Evolutionary conservation across 345 rosid species (phyloP).

Genomic region (Abelmoschus esculentus): DNA sequence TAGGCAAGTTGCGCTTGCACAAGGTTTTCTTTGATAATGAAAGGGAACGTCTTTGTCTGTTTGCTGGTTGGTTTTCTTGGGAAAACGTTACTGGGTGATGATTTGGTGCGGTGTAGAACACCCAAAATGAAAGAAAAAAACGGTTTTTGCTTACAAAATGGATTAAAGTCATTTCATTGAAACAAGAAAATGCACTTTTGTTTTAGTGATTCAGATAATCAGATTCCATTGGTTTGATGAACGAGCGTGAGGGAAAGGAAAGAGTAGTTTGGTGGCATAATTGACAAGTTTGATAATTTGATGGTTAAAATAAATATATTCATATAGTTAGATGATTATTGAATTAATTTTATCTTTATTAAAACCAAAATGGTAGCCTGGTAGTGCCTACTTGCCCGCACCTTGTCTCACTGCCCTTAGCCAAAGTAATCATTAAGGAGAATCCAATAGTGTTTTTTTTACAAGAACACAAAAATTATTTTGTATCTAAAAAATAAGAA

Average conservation of each 20-base stretch:
- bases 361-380: background rate
- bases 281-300: no score
- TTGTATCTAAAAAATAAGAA: no score
- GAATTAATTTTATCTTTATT: background rate
- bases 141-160: no score
- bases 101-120: background rate
- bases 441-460: no score
- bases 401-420: background rate
- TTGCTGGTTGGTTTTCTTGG: background rate
- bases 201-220: background rate
- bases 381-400: background rate
- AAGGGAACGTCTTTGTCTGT: background rate
- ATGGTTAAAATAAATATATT: no score
- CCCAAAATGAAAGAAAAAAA: no score
- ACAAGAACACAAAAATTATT: no score
- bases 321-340: no score
- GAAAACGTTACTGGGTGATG: background rate
- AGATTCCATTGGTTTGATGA: background rate
- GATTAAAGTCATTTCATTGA: no score
- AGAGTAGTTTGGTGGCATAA: background rate
- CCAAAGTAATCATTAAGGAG: no score
- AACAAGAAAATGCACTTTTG: no score
- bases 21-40: background rate
- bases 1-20: background rate
- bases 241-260: background rate